Percentiles rank a stretch among this genome's conserved stretches.
Conservation (phyloP, 192 early-diverging fungal species). For the Powellomyces hirtus region DNA sequence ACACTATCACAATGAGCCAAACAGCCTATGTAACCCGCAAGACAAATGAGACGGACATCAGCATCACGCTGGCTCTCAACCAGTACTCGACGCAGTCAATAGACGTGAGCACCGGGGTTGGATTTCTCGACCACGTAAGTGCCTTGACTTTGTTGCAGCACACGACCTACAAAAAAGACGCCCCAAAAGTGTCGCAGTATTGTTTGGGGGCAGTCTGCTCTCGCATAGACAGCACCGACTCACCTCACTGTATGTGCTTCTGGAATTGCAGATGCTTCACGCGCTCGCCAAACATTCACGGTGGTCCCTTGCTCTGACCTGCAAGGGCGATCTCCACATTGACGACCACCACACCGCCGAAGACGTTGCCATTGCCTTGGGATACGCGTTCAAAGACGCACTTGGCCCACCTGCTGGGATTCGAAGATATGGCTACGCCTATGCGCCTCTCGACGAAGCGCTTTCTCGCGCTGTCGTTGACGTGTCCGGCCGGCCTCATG, state of each 20-base stretch:
- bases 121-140: conserved; percentile 93
- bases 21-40: conserved; percentile 65
- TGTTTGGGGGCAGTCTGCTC: no score
- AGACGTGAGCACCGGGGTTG: conserved; percentile 86
- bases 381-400: conserved; percentile 90
- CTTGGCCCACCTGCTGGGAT: conserved; percentile 91
- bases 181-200: no score
- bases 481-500: conserved; percentile 91
- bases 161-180: no score
- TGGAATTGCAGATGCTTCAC: conserved; percentile 97
- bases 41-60: conserved; percentile 94
- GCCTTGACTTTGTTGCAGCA: no score
- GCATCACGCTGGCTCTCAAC: conserved; percentile 58
- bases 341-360: conserved; percentile 99
- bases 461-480: conserved; percentile 93
- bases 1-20: no score
- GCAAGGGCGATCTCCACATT: conserved; percentile 93
- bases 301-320: conserved; percentile 83
- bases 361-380: conserved; percentile 91
- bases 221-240: no score
- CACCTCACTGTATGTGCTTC: no score
- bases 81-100: conserved; percentile 67
- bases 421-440: conserved; percentile 89
- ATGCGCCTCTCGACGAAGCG: conserved; percentile 96
- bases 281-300: conserved; percentile 95